Evolutionary conservation across 495 filamentous ascomycete genomes (phyloP), one percentile per base, ranked within the genome.

Genomic region (Pyrenopolyporus hunteri): DNA sequence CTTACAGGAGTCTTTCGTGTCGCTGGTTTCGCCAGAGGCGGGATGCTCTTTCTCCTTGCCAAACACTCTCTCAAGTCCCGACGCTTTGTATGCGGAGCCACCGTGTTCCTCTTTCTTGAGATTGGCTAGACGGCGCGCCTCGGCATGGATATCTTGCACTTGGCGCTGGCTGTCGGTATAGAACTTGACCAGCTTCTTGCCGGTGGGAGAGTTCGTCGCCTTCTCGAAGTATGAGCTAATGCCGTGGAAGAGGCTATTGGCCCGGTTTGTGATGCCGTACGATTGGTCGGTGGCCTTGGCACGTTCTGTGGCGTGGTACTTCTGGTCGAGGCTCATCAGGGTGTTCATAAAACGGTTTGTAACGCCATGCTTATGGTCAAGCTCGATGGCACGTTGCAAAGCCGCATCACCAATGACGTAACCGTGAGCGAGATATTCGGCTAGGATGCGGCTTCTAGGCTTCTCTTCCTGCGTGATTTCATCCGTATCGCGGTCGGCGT

Each of bases 341-440:
- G 89, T 87, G 32, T 68, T 74, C 31, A 89, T 85, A 81, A 98
- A 98, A 39, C 83, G 83, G 67, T 71, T 76, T 11, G 88, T 87
- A 64, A 97, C 85, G 62, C 90, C 90, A 20, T 98, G 93, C 79
- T 94, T 91, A 67, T 91, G 81, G 77, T 98, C 94, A 29, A 98
- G 83, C 4, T 87, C 82, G 68, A 98, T 92, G 52, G 91, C 95
- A 60, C 81, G 83, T 71, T 96, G 85, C 43, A 97, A 82, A 3
- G 89, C 89, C n/a, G 78, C 79, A 72, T 98, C 94, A 48, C 89
- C 90, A 64, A 98, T 77, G 14, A 83, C 80, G 74, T 98, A 98
- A 62, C 94, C 94, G 66, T 97, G 90, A 3, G 93, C 93, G 22
- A 98, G 87, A 72, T 97, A 96, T 78, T 98, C 94, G 58, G 94